phyloP scores from a whole-genome alignment of 352 stramenopile species.

The Plasmopara muralis region DNA sequence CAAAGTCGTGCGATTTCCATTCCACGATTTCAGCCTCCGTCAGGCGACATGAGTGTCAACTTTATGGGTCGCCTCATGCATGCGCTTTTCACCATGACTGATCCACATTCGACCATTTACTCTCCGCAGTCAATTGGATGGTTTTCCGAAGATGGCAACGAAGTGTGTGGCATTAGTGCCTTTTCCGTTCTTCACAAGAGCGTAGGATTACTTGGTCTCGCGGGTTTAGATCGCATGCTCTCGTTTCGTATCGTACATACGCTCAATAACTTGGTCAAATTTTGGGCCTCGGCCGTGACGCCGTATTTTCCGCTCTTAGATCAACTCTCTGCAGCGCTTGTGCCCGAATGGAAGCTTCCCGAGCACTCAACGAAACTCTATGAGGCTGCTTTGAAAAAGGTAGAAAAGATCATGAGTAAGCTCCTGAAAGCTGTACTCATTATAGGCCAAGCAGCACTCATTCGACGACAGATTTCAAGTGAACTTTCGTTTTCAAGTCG shows the following conservation, averaged over 20 bases:
- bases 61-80: conserved; percentile 93
- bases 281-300: conserved; percentile 84
- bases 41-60: conserved; percentile 81
- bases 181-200: conserved; percentile 88
- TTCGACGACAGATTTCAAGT: conserved; percentile 88
- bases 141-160: conserved; percentile 80
- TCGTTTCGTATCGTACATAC: conserved; percentile 90
- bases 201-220: conserved; percentile 86
- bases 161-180: conserved; percentile 86
- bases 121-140: conserved; percentile 89
- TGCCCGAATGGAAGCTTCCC: conserved; percentile 86
- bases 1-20: conserved; percentile 91
- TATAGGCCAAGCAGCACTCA: conserved; percentile 91
- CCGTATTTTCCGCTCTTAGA: conserved; percentile 88
- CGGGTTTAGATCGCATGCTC: conserved; percentile 90
- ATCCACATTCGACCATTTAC: conserved; percentile 88
- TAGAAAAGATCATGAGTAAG: conserved; percentile 92
- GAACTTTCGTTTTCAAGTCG: conserved; percentile 88
- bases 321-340: conserved; percentile 75
- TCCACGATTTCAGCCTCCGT: conserved; percentile 81
- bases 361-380: conserved; percentile 84
- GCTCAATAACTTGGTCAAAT: conserved; percentile 92
- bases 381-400: conserved; percentile 86
- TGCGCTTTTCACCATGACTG: conserved; percentile 90
- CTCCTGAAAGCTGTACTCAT: conserved; percentile 89